These are phyloP conservation scores for Fraxinus sp. DNA, from an alignment of 305 asterid genomes.

Conservation along the genomic window DNA sequence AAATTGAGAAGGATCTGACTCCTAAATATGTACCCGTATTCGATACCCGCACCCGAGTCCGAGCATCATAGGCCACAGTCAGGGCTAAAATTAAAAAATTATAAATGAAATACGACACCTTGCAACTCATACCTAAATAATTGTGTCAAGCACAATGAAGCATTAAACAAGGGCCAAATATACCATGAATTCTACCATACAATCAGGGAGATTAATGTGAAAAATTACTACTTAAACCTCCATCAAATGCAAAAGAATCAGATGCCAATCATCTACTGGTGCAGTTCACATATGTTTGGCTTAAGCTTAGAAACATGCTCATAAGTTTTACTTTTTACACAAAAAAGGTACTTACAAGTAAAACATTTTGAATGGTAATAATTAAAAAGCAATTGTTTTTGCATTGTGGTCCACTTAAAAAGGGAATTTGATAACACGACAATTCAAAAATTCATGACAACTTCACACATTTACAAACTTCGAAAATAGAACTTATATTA, in stretches of 20 bases:
- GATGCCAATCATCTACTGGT: neutral
- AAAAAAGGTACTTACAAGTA: neutral
- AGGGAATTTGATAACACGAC: neutral
- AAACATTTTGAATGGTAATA: neutral
- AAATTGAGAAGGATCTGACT: too few relatives aligned
- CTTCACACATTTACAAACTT: neutral
- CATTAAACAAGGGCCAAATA: neutral
- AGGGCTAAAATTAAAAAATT: neutral
- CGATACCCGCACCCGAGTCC: too few relatives aligned
- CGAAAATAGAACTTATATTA: neutral
- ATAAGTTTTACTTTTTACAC: neutral
- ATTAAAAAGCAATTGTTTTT: neutral
- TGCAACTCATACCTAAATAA: neutral
- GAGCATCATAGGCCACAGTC: too few relatives aligned
- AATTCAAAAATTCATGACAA: neutral
- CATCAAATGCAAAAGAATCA: neutral
- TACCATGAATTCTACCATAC: neutral
- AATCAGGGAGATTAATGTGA: neutral
- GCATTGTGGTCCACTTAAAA: neutral
- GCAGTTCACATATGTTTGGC: neutral
- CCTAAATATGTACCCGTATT: too few relatives aligned
- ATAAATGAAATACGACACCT: neutral
- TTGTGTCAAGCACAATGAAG: neutral
- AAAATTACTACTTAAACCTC: neutral
- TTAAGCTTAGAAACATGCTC: neutral